These are phyloP conservation scores for Penicillium sp. DNA, from an alignment of 2,329 filamentous ascomycete genomes.

Conservation along the genomic window DNA sequence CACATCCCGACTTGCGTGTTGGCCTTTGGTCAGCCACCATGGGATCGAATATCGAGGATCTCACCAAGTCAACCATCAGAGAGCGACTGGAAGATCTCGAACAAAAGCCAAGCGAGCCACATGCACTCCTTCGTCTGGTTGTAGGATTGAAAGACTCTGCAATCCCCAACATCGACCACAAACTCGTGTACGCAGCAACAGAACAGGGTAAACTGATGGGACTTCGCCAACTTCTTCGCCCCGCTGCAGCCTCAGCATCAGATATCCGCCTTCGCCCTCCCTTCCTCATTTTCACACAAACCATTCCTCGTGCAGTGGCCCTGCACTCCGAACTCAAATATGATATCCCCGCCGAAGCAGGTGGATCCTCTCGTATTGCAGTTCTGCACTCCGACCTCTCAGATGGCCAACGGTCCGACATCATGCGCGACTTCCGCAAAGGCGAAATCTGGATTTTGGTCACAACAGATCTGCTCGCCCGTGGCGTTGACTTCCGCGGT, in stretches of 20 bases:
- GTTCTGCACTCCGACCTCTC: conserved; percentile 86
- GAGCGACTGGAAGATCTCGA: conserved; percentile 45
- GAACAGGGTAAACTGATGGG: conserved; percentile 93
- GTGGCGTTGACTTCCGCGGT: conserved; percentile 91
- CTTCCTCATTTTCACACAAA: conserved; percentile 95
- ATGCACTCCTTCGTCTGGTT: conserved; percentile 73
- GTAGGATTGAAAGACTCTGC: conserved; percentile 97
- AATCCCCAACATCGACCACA: conserved; percentile 87
- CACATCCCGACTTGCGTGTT: conserved; percentile 65
- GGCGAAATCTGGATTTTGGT: conserved; percentile 96
- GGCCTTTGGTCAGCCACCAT: conserved; percentile 97
- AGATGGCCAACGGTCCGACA: conserved; percentile 69
- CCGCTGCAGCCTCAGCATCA: conserved; percentile 55
- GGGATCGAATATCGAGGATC: conserved; percentile 83
- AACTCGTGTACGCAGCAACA: conserved; percentile 84
- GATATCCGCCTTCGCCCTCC: conserved; percentile 69
- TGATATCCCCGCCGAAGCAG: conserved; percentile 86
- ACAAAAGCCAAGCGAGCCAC: conserved; percentile 21
- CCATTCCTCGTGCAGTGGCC: conserved; percentile 84
- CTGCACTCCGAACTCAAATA: conserved; percentile 88
- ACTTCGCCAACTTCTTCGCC: conserved; percentile 83
- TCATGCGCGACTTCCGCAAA: conserved; percentile 86
- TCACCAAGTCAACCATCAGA: conserved; percentile 68
- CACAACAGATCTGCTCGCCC: conserved; percentile 88
- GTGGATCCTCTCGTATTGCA: conserved; percentile 79